These are phyloP conservation scores for Rhipidocladum racemiflorum DNA, from an alignment of 176 grass and related monocot species.

Conservation along the genomic window DNA sequence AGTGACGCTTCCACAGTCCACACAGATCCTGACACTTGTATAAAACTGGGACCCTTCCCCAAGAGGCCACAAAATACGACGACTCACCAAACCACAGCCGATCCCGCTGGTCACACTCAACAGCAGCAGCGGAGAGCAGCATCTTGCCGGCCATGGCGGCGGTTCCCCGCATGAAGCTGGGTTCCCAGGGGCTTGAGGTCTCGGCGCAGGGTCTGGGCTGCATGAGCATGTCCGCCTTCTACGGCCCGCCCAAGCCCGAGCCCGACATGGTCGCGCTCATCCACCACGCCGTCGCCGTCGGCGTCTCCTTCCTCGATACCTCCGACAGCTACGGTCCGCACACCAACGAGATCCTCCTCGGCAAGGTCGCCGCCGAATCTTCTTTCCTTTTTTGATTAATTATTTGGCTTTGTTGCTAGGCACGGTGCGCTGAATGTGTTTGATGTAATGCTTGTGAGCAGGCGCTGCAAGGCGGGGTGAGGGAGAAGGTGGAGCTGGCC, in stretches of 20 bases:
- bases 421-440: neutral
- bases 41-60: too few species aligned
- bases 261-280: conserved; percentile 58
- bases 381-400: neutral
- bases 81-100: too few species aligned
- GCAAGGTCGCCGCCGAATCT: conserved; percentile 11
- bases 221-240: conserved; percentile 69
- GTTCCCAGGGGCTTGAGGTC: conserved; percentile 71
- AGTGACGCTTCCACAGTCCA: too few species aligned
- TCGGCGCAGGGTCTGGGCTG: conserved; percentile 75
- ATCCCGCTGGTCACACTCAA: too few species aligned
- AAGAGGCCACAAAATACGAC: too few species aligned
- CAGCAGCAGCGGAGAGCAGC: too few species aligned
- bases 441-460: conserved; percentile 5
- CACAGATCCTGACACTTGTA: too few species aligned
- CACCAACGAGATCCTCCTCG: conserved; percentile 20
- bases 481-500: conserved; percentile 53
- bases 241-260: conserved; percentile 47
- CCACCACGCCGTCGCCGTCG: conserved; percentile 47
- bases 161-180: conserved; percentile 52
- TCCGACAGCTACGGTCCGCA: neutral
- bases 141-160: too few species aligned
- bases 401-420: neutral
- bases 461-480: conserved; percentile 43
- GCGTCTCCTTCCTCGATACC: conserved; percentile 54